Conservation (phyloP, 805 yeast species). For the Yamadazyma tumulicola region DNA sequence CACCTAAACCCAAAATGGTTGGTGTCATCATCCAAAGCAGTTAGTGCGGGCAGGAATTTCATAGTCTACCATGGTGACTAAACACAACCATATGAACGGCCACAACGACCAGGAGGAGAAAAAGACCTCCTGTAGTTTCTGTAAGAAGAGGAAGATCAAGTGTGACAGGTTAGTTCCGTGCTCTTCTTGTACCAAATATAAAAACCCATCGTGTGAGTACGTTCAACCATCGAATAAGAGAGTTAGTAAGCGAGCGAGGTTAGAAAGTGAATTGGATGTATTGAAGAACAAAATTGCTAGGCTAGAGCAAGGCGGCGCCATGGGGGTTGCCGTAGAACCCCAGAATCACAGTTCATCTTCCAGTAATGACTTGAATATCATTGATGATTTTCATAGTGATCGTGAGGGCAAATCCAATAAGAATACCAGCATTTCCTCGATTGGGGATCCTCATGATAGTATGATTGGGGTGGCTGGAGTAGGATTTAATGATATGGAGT, state of each 20-base stretch:
- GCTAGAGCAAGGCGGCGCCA: constrained; percentile 2
- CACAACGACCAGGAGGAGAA: not conserved
- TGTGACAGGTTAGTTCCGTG: constrained; percentile 38
- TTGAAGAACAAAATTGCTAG: constrained; percentile 3
- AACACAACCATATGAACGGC: no score
- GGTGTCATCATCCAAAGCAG: no score
- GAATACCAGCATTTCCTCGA: not conserved
- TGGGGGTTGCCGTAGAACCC: constrained; percentile 1
- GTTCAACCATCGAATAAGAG: constrained; percentile 1
- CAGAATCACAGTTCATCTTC: not conserved
- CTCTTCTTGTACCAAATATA: constrained; percentile 30
- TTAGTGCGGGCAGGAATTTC: no score
- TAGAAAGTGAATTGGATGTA: constrained; percentile 5
- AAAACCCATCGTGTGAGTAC: constrained; percentile 14
- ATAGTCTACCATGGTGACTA: no score
- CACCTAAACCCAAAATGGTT: no score
- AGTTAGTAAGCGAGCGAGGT: constrained; percentile 1
- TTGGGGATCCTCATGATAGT: not conserved
- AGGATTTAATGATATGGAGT: constrained; percentile 15
- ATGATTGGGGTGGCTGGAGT: constrained; percentile 30
- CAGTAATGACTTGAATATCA: not conserved
- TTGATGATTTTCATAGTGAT: not conserved
- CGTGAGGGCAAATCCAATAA: not conserved
- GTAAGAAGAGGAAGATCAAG: constrained; percentile 35
- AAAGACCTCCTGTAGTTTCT: constrained; percentile 25